Conservation (phyloP, 768 basidiomycete genomes). For the Trametes sanguinea region DNA sequence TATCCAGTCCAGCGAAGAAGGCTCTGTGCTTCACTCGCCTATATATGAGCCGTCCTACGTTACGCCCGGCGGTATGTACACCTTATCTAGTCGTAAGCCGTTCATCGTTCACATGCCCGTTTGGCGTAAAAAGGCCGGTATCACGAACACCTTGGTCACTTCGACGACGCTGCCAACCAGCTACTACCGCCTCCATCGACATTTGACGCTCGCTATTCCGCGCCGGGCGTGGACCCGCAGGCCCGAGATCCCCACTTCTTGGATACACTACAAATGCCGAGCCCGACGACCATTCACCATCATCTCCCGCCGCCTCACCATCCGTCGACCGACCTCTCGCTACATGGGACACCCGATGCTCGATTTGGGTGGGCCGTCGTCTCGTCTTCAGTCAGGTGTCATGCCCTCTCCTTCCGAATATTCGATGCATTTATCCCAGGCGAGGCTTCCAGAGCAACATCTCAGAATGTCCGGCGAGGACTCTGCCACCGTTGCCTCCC, state of each 20-base stretch:
- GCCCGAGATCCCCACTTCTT: slow-evolving; percentile 31
- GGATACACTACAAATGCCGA: slow-evolving; percentile 32
- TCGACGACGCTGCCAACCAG: slow-evolving; percentile 24
- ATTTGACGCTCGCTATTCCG: slow-evolving; percentile 31
- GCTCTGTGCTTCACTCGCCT: slow-evolving; percentile 75
- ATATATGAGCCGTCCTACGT: slow-evolving; percentile 58
- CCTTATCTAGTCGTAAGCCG: slow-evolving; percentile 39
- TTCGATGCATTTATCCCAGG: slow-evolving; percentile 32
- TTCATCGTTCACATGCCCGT: slow-evolving; percentile 29
- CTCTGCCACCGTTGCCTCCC: slow-evolving; percentile 21
- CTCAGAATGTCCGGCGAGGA: slow-evolving; percentile 25
- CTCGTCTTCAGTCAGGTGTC: slow-evolving; percentile 26
- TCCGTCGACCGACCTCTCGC: slow-evolving; percentile 22
- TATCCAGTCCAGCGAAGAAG: slow-evolving; percentile 72
- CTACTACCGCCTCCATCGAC: slow-evolving; percentile 24
- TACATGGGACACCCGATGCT: slow-evolving; percentile 31
- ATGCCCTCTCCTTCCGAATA: slow-evolving; percentile 29
- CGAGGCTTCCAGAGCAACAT: slow-evolving; percentile 29
- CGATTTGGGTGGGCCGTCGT: slow-evolving; percentile 24
- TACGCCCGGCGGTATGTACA: slow-evolving; percentile 35
- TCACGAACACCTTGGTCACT: slow-evolving; percentile 48
- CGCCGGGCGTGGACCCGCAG: slow-evolving; percentile 27
- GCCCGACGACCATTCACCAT: slow-evolving; percentile 28
- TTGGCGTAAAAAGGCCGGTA: slow-evolving; percentile 71
- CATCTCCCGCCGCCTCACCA: slow-evolving; percentile 23